These are phyloP conservation scores for Paramecium sonneborni DNA, from an alignment of 73 alveolate species.

Conservation along the genomic window DNA sequence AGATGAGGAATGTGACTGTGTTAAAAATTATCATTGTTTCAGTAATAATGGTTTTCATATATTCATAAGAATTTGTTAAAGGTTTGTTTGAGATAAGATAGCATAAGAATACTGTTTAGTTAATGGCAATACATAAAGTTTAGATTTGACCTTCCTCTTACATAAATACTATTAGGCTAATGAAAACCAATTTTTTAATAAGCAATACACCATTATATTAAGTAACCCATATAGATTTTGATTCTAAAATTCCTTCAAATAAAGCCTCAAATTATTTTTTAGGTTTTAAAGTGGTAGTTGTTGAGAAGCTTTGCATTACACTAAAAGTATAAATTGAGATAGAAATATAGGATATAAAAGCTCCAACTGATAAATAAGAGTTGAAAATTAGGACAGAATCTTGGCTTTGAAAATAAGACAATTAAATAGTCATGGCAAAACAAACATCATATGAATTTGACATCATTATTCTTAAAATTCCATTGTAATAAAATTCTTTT, in stretches of 20 bases:
- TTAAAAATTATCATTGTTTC: neutral
- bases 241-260: neutral
- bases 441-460: neutral
- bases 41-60: neutral
- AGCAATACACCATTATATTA: neutral
- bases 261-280: neutral
- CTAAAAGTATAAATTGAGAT: neutral
- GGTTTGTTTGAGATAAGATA: neutral
- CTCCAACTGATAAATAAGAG: neutral
- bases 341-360: no score
- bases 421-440: neutral
- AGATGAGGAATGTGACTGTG: neutral
- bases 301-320: neutral
- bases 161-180: neutral
- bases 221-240: neutral
- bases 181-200: neutral
- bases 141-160: neutral
- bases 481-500: neutral
- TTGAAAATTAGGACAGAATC: neutral
- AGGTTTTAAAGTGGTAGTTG: neutral
- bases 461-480: neutral
- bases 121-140: neutral
- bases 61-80: neutral
- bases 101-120: neutral
- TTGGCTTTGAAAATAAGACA: neutral